A percentile compares a stretch with the other conserved stretches of the same genome.
These are phyloP conservation scores for Pelargonium australe DNA, from an alignment of 441 rosid species.

Conservation along the genomic window DNA sequence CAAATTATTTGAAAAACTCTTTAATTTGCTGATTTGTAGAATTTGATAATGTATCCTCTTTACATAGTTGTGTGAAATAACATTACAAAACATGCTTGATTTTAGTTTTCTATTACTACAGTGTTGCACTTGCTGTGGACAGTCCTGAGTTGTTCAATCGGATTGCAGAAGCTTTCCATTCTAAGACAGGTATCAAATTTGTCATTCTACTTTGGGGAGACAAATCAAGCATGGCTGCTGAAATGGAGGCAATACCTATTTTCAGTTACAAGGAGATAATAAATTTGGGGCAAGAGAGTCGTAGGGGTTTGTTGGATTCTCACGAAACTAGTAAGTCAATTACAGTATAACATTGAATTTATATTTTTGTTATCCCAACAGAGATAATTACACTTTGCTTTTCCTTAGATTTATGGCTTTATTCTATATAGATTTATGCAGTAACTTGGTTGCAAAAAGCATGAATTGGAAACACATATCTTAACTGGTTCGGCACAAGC, in stretches of 20 bases:
- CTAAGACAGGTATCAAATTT: slow-evolving; percentile 51
- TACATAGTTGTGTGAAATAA: slow-evolving; percentile 10
- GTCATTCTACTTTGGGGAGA: slow-evolving; percentile 90
- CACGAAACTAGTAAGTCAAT: slow-evolving; percentile 12
- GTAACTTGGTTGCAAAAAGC: background rate
- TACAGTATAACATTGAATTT: background rate
- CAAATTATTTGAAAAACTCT: background rate
- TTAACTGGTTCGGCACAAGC: background rate
- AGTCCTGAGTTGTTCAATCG: slow-evolving; percentile 80
- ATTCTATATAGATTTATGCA: background rate
- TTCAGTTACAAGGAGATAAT: slow-evolving; percentile 60
- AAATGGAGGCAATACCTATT: slow-evolving; percentile 37
- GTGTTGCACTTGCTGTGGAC: slow-evolving; percentile 87
- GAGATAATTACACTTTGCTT: background rate
- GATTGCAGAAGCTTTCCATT: slow-evolving; percentile 48
- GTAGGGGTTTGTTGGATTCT: slow-evolving; percentile 36
- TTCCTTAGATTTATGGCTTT: background rate
- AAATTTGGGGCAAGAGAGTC: slow-evolving; percentile 64
- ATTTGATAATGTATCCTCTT: background rate
- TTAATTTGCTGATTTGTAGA: background rate
- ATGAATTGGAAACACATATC: background rate
- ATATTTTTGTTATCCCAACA: background rate
- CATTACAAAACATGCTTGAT: slow-evolving; percentile 19
- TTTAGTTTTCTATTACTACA: slow-evolving; percentile 83
- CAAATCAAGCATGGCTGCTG: slow-evolving; percentile 41